Conservation (phyloP, 2,329 filamentous ascomycete species). For the Exophiala sp. region DNA sequence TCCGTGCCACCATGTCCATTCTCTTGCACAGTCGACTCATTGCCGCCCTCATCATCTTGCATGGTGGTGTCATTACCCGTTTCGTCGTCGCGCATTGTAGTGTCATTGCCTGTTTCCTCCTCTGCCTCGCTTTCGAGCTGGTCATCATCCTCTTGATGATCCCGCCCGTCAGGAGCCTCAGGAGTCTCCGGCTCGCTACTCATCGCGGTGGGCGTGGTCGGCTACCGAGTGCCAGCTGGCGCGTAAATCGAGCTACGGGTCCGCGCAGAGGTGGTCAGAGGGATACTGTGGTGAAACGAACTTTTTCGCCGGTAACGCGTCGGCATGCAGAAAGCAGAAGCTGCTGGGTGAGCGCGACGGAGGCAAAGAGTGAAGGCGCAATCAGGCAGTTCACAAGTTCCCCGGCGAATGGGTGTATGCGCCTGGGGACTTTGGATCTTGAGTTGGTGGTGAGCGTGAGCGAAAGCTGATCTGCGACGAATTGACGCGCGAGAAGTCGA, state of each 20-base stretch:
- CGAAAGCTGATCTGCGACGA: background rate
- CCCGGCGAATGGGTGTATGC: background rate
- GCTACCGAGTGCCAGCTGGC: too few relatives aligned
- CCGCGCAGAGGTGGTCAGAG: slow-evolving; percentile 11
- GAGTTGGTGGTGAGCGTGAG: slow-evolving; percentile 8
- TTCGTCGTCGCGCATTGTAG: slow-evolving; percentile 5
- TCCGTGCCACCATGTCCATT: slow-evolving; percentile 5
- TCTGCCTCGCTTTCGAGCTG: slow-evolving; percentile 18
- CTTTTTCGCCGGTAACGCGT: slow-evolving; percentile 30
- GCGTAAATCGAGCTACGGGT: background rate
- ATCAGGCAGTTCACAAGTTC: background rate
- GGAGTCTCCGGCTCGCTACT: slow-evolving; percentile 21
- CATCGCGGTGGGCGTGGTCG: slow-evolving; percentile 13
- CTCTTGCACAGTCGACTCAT: slow-evolving; percentile 1
- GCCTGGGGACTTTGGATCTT: background rate
- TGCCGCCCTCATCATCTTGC: slow-evolving; percentile 5
- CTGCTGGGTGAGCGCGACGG: background rate
- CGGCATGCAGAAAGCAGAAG: slow-evolving; percentile 8
- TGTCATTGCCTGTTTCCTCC: slow-evolving; percentile 12
- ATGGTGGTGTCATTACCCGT: slow-evolving; percentile 4
- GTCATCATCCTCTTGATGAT: slow-evolving; percentile 17
- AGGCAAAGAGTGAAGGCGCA: background rate
- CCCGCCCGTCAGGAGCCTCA: slow-evolving; percentile 10
- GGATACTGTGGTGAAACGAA: slow-evolving; percentile 32
- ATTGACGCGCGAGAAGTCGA: slow-evolving; percentile 3